Conservation (phyloP, 1,284 basidiomycete species). For the Cystobasidium sp. region DNA sequence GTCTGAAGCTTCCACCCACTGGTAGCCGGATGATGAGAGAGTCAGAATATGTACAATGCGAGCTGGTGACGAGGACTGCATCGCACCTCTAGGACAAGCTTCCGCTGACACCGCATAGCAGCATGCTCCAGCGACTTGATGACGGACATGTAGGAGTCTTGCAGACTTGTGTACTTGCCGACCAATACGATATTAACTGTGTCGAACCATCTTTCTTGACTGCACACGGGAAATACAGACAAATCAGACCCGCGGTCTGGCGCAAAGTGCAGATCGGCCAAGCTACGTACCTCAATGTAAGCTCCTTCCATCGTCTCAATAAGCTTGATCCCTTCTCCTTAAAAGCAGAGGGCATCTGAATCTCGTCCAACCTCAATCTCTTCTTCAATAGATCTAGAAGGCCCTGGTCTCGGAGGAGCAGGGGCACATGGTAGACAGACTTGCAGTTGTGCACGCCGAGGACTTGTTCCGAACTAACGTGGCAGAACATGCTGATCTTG, state of each 20-base stretch:
- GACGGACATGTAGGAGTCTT: slow-evolving; percentile 99
- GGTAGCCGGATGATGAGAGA: slow-evolving; percentile 26
- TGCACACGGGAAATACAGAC: slow-evolving; percentile 53
- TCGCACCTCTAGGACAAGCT: slow-evolving; percentile 75
- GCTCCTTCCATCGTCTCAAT: slow-evolving; percentile 75
- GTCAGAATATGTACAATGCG: slow-evolving; percentile 12
- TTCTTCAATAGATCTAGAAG: slow-evolving; percentile 83
- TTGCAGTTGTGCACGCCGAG: slow-evolving; percentile 95
- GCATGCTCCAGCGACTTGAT: slow-evolving; percentile 97
- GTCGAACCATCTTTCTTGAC: slow-evolving; percentile 91
- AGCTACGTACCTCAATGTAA: slow-evolving; percentile 71
- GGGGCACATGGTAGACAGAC: slow-evolving; percentile 96
- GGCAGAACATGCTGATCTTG: slow-evolving; percentile 99
- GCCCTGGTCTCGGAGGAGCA: slow-evolving; percentile 89
- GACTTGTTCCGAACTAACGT: slow-evolving; percentile 90
- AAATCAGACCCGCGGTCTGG: background rate
- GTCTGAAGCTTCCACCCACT: slow-evolving; percentile 98
- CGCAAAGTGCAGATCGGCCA: background rate
- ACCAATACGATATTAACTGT: slow-evolving; percentile 88
- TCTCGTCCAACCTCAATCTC: slow-evolving; percentile 72
- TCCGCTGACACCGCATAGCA: slow-evolving; percentile 85
- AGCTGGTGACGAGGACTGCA: background rate
- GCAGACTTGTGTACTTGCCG: slow-evolving; percentile 95
- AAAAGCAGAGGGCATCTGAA: slow-evolving; percentile 66
- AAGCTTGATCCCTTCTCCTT: slow-evolving; percentile 69